Evolutionary conservation across 2,329 filamentous ascomycete species (phyloP).

Genomic region (Tolypocladium pustulatum): DNA sequence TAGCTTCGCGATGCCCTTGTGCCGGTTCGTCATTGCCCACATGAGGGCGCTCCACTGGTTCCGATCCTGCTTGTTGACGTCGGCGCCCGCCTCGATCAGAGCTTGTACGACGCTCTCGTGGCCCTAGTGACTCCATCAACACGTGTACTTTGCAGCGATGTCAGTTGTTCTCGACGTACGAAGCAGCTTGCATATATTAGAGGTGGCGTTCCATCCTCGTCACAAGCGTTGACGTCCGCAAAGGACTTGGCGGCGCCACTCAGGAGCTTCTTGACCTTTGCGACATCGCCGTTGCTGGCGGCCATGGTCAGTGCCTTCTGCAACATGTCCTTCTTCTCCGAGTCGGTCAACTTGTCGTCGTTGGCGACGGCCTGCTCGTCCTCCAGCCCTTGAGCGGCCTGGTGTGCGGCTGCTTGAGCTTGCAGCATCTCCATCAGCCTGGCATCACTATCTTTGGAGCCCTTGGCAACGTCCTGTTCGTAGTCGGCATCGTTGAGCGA

Average conservation of each 20-base stretch:
- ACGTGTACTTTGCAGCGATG: slow-evolving; percentile 3
- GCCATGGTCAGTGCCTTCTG: slow-evolving; percentile 91
- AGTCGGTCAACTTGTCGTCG: slow-evolving; percentile 61
- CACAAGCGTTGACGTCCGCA: slow-evolving; percentile 76
- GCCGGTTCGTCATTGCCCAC: slow-evolving; percentile 99
- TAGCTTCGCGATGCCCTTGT: slow-evolving; percentile 90
- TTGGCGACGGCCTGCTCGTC: slow-evolving; percentile 71
- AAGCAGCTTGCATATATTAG: slow-evolving; percentile 98
- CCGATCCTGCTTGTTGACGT: slow-evolving; percentile 86
- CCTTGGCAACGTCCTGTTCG: slow-evolving; percentile 46
- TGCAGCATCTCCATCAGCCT: slow-evolving; percentile 93
- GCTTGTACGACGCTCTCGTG: slow-evolving; percentile 81
- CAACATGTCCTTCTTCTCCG: slow-evolving; percentile 69
- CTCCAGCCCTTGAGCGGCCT: slow-evolving; percentile 59
- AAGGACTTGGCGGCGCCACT: slow-evolving; percentile 62
- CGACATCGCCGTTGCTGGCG: slow-evolving; percentile 87
- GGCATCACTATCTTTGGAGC: slow-evolving; percentile 64
- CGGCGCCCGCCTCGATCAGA: slow-evolving; percentile 73
- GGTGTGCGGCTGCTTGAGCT: slow-evolving; percentile 76
- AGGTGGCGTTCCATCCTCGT: slow-evolving; percentile 93
- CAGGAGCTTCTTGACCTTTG: slow-evolving; percentile 67
- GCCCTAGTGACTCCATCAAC: slow-evolving; percentile 39
- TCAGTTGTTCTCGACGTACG: slow-evolving; percentile 38
- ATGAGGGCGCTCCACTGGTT: slow-evolving; percentile 97
- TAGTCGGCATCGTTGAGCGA: slow-evolving; percentile 74